Evolutionary conservation across 23 red algal genomes (phyloP), one percentile per base, ranked within the genome.

Genomic region (Chondrus crispus): DNA sequence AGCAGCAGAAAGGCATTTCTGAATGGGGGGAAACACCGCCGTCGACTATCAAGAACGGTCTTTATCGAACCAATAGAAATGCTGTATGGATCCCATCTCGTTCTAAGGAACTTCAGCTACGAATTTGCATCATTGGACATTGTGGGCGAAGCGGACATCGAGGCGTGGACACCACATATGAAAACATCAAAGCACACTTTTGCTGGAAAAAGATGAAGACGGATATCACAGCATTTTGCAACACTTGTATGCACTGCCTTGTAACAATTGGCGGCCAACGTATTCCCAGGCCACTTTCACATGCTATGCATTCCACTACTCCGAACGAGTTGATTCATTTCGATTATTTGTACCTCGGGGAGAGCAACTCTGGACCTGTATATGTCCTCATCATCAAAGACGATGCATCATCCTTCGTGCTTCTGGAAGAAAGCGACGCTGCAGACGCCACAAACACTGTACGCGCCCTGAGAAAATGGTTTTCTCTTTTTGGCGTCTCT

Each of bases 381-480:
- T 82, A 82, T 47, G 39, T 64, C 46, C 51, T 82, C 28, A 64
- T 82, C 24, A 29, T 82, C 40, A 82, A 82, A 45, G 78, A 82
- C 55, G 78, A 82, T 30, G 6, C 33, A 19, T 35, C 24, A 40
- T 82, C 78, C 6, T 82, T 41, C 40, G 28, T 62, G 4, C 7
- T 6, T 26, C 7, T 82, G n/a, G 24, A 82, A 8, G 44, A 40
- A 7, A 36, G 78, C 41, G 52, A 82, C 40, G 24, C 5, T 64
- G 46, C 78, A n/a, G 46, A 22, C 39, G 52, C 48, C 24, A 47
- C 6, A 35, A 32, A 53, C 35, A 38, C 78, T 45, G 52, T 38
- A 12, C 22, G 35, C 5, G 39, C n/a, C 28, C 47, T 82, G 39
- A 37, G 52, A 28, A 52, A 60, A 20, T 82, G 78, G 78, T 58